Conservation (phyloP, 2,329 filamentous ascomycete species). For the Hypoxylon sp. region DNA sequence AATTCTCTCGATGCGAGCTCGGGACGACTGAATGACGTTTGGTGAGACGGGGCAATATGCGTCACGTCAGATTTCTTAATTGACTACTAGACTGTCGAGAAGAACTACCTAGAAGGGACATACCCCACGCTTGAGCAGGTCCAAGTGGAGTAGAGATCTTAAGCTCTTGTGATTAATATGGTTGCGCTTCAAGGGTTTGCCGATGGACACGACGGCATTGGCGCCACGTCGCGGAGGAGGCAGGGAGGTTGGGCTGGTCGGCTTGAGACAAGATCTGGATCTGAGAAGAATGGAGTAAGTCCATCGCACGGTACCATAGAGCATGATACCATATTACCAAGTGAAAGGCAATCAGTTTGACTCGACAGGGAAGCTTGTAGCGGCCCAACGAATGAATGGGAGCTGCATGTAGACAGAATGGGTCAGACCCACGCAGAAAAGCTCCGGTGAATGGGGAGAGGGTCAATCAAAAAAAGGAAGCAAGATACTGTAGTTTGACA, state of each 20-base stretch:
- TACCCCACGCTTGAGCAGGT: conserved; percentile 41
- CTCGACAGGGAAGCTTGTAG: conserved; percentile 35
- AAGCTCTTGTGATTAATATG: conserved; percentile 50
- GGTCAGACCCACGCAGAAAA: conserved; percentile 37
- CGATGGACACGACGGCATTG: conserved; percentile 48
- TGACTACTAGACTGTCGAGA: conserved; percentile 29
- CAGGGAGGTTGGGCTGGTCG: conserved; percentile 32
- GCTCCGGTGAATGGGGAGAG: conserved; percentile 21
- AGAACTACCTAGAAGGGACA: conserved; percentile 31
- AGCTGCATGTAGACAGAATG: conserved; percentile 33
- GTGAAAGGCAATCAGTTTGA: conserved; percentile 23
- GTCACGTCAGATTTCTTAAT: no score
- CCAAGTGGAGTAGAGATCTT: conserved; percentile 43
- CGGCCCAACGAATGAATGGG: conserved; percentile 37
- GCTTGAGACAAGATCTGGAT: conserved; percentile 35
- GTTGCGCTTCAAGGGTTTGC: conserved; percentile 44
- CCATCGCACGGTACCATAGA: no score
- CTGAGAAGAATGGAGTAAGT: conserved; percentile 25
- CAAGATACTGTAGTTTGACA: conserved; percentile 37
- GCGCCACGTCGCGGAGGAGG: conserved; percentile 51
- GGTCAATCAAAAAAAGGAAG: conserved; percentile 21
- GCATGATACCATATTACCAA: no score
- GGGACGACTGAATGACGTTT: conserved; percentile 37
- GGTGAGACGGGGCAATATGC: no score
- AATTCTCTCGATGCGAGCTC: conserved; percentile 39